Conservation (phyloP, 345 rosid genomes). For the Salix suchowensis region DNA sequence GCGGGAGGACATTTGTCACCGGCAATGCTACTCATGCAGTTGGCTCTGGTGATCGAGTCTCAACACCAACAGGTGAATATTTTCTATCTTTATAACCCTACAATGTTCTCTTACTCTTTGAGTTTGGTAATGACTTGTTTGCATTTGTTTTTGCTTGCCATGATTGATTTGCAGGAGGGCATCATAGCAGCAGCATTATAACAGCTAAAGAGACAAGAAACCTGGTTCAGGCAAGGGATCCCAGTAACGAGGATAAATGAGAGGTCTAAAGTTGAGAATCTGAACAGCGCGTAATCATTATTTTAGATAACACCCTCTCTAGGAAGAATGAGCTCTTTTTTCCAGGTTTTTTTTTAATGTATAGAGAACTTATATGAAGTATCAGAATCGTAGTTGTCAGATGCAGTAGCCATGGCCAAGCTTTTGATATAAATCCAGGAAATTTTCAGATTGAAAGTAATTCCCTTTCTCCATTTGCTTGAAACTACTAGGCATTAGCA, state of each 20-base stretch:
- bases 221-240: constrained; percentile 36
- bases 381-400: constrained; percentile 3
- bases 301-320: neutral
- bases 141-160: neutral
- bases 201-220: constrained; percentile 43
- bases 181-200: constrained; percentile 33
- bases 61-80: constrained; percentile 45
- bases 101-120: neutral
- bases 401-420: constrained; percentile 7
- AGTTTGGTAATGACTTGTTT: neutral
- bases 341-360: constrained; percentile 6
- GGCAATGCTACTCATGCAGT: constrained; percentile 28
- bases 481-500: neutral
- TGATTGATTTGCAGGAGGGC: constrained; percentile 33
- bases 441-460: neutral
- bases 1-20: constrained; percentile 26
- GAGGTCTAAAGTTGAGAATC: constrained; percentile 22
- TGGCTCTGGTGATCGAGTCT: constrained; percentile 36
- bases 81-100: neutral
- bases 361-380: constrained; percentile 14
- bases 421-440: neutral
- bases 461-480: neutral
- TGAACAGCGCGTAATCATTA: neutral
- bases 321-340: constrained; percentile 4
- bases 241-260: constrained; percentile 43